Evolutionary conservation across 2,329 filamentous ascomycete species (phyloP).

Genomic region (Xylaria sp.): DNA sequence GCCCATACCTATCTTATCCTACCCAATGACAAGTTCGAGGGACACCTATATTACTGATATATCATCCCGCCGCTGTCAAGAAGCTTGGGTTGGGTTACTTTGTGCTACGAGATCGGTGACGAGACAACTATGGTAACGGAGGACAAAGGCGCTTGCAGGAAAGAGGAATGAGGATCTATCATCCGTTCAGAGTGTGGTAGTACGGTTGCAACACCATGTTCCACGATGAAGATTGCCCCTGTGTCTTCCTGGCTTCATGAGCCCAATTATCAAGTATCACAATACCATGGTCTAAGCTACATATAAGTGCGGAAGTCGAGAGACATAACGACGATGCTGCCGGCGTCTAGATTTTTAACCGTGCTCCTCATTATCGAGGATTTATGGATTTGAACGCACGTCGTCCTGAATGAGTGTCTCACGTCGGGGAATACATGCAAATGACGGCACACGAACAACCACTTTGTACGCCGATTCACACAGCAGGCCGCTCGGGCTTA

Average conservation of each 20-base stretch:
- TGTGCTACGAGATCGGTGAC: neutral
- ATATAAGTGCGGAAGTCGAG: neutral
- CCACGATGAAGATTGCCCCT: neutral
- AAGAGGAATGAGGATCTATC: neutral
- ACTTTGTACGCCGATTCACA: constrained; percentile 2
- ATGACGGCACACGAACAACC: neutral
- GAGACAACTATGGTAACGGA: neutral
- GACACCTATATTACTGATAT: neutral
- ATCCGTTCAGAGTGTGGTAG: neutral
- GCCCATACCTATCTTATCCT: neutral
- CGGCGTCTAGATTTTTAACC: neutral
- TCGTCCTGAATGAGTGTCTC: neutral
- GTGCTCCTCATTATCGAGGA: neutral
- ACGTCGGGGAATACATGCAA: neutral
- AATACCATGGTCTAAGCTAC: neutral
- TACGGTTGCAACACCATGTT: neutral
- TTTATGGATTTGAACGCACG: neutral
- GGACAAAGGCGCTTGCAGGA: neutral
- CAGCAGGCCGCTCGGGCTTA: too few relatives aligned
- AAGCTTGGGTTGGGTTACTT: neutral
- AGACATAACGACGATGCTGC: neutral
- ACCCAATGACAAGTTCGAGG: neutral
- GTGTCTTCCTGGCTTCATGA: neutral
- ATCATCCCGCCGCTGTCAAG: neutral
- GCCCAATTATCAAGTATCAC: neutral